Percentiles rank a stretch among this genome's conserved stretches.
phyloP scores from a whole-genome alignment of 768 basidiomycete genomes.

The Suillus hirtellus region DNA sequence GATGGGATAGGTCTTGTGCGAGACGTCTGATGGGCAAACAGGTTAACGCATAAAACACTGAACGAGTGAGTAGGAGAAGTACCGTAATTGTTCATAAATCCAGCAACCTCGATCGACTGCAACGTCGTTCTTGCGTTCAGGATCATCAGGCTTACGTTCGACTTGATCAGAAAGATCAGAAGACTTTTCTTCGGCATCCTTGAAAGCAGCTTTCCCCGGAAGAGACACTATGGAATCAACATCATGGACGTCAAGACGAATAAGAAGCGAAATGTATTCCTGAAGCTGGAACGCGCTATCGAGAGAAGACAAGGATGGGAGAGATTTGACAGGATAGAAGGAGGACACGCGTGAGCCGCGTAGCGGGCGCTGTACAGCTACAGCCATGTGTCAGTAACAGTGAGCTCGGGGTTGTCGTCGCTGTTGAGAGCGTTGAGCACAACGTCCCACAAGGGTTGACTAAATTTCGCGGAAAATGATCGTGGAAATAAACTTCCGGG shows the following conservation, averaged over 20 bases:
- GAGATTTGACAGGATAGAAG: conserved; percentile 73
- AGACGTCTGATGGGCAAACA: conserved; percentile 56
- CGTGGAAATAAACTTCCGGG: neutral
- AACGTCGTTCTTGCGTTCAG: conserved; percentile 43
- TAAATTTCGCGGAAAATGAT: conserved; percentile 3
- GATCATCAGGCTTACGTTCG: conserved; percentile 32
- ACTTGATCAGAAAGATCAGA: conserved; percentile 29
- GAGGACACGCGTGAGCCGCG: conserved; percentile 78
- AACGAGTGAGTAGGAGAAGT: conserved; percentile 13
- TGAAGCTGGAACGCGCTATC: conserved; percentile 95
- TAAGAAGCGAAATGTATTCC: conserved; percentile 89
- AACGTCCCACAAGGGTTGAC: neutral
- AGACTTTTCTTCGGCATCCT: conserved; percentile 27
- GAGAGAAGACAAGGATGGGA: conserved; percentile 69
- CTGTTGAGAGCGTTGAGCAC: conserved; percentile 1
- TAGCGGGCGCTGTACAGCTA: conserved; percentile 60
- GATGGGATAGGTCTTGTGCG: conserved; percentile 84
- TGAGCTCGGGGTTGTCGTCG: conserved; percentile 15
- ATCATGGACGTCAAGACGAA: conserved; percentile 85
- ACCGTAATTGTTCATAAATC: conserved; percentile 74
- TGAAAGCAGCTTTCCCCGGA: conserved; percentile 49
- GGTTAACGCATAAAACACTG: conserved; percentile 7
- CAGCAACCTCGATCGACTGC: conserved; percentile 81
- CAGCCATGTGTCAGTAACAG: conserved; percentile 30
- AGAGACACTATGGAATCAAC: conserved; percentile 79